Conservation (phyloP, 345 rosid genomes). For the Citrus medica region DNA sequence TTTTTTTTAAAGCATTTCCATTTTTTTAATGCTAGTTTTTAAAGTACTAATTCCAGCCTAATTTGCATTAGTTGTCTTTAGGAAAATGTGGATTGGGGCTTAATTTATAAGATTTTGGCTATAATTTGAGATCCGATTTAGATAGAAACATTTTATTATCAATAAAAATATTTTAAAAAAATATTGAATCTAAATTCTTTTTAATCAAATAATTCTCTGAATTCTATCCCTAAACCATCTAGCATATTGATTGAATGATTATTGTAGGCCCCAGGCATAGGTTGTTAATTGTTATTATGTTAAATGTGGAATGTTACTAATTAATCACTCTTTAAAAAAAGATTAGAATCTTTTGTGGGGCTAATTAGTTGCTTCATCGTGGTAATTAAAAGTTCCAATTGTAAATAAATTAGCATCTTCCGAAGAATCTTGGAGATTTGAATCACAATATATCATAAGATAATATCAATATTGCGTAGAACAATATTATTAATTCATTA, state of each 20-base stretch:
- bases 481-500: background rate
- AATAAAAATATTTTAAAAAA: too few relatives aligned
- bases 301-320: background rate
- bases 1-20: background rate
- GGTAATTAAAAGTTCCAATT: background rate
- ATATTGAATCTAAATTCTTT: background rate
- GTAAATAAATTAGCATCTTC: background rate
- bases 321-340: background rate
- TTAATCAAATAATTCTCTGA: background rate
- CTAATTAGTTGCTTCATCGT: background rate
- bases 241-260: background rate
- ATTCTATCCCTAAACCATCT: background rate
- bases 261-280: background rate
- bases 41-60: background rate
- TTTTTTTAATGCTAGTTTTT: background rate
- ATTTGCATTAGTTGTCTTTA: background rate
- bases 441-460: background rate
- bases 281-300: background rate
- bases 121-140: background rate
- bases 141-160: too few relatives aligned
- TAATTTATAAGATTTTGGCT: background rate
- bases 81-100: background rate
- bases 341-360: constrained; percentile 17
- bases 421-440: background rate
- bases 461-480: background rate